Conservation (phyloP, 306 rosid species). For the Luffa acutangula region DNA sequence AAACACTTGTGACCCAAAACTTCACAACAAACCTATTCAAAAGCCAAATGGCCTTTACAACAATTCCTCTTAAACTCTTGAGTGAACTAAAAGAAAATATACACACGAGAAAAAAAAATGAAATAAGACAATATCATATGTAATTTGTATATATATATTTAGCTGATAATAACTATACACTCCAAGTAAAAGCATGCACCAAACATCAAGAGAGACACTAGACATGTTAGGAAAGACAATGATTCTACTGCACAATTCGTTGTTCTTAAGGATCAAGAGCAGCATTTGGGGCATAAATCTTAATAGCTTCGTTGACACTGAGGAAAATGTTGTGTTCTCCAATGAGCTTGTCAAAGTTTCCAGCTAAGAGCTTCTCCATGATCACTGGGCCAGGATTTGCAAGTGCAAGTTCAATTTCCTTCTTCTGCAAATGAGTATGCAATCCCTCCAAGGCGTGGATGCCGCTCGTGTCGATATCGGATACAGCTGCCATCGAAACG, state of each 20-base stretch:
- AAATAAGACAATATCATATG: not conserved
- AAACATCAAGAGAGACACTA: not conserved
- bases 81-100: not conserved
- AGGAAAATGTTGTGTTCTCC: conserved; percentile 61
- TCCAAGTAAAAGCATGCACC: not conserved
- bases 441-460: conserved; percentile 56
- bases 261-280: conserved; percentile 11
- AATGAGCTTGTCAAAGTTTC: conserved; percentile 31
- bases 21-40: too few relatives aligned
- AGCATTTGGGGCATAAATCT: conserved; percentile 22
- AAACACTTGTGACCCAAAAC: too few relatives aligned
- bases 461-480: conserved; percentile 76
- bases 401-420: conserved; percentile 44
- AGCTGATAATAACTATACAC: not conserved
- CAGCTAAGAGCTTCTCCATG: conserved; percentile 58
- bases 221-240: not conserved
- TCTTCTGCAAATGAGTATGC: conserved; percentile 37
- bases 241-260: not conserved
- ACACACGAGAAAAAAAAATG: not conserved
- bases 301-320: conserved; percentile 59
- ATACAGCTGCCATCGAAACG: conserved; percentile 46
- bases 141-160: not conserved
- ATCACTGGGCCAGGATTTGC: conserved; percentile 77
- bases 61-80: not conserved
- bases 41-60: too few relatives aligned